Evolutionary conservation across 2,329 filamentous ascomycete species (phyloP).

Genomic region (Penicillium fuscoglaucum): DNA sequence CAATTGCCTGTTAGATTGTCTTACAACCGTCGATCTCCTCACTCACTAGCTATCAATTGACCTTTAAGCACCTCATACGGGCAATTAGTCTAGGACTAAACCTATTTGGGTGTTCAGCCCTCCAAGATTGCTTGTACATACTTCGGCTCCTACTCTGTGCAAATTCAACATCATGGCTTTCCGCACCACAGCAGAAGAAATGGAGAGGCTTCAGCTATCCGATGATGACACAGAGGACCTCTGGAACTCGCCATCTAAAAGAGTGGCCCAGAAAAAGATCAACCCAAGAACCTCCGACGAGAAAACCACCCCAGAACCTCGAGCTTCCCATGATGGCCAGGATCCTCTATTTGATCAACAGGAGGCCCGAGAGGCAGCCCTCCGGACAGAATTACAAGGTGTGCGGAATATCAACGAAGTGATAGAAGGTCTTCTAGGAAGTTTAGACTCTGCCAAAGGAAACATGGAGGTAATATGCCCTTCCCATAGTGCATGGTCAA

Average conservation of each 20-base stretch:
- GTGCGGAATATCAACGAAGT: constrained; percentile 84
- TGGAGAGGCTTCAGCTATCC: constrained; percentile 54
- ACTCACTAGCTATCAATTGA: neutral
- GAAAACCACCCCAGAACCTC: constrained; percentile 28
- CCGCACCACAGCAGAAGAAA: constrained; percentile 47
- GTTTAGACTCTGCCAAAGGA: constrained; percentile 48
- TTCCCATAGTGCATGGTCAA: neutral
- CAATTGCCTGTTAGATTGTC: neutral
- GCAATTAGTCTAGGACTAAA: too few relatives aligned
- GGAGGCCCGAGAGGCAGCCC: constrained; percentile 68
- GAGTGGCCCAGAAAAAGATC: constrained; percentile 34
- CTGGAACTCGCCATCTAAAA: constrained; percentile 58
- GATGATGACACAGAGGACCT: constrained; percentile 59
- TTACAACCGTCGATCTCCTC: neutral
- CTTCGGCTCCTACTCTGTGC: neutral
- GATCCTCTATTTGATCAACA: constrained; percentile 62
- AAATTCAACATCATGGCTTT: constrained; percentile 35
- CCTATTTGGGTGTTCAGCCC: neutral
- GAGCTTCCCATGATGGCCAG: constrained; percentile 43
- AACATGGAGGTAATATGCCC: constrained; percentile 48
- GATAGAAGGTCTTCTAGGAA: constrained; percentile 63
- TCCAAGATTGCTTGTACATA: neutral
- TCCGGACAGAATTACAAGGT: constrained; percentile 77
- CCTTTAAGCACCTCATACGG: neutral
- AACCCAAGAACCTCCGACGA: constrained; percentile 39